Percentiles rank a stretch among this genome's conserved stretches.
Conservation (phyloP, 2,329 filamentous ascomycete species). For the Orbilia blumenaviensis region DNA sequence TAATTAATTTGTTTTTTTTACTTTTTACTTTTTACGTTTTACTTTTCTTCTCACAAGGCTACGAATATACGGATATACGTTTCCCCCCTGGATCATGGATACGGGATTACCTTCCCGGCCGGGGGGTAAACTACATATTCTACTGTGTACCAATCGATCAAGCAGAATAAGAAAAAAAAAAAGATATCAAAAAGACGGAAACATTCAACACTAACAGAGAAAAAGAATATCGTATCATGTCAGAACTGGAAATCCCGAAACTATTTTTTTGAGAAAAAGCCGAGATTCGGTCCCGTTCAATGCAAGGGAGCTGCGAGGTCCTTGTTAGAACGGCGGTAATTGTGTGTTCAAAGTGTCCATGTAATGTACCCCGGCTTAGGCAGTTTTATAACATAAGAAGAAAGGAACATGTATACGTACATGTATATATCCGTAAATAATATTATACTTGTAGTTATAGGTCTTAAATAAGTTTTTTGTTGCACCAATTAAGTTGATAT, state of each 20-base stretch:
- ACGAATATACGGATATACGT: neutral
- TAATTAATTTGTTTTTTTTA: slow-evolving; percentile 5
- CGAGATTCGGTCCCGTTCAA: slow-evolving; percentile 5
- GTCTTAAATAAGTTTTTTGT: neutral
- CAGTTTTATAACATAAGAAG: neutral
- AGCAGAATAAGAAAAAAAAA: too few relatives aligned
- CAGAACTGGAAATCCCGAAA: neutral
- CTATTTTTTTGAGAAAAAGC: too few relatives aligned
- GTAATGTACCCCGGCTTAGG: too few relatives aligned
- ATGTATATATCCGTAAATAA: too few relatives aligned
- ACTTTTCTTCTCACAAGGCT: neutral
- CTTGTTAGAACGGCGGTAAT: slow-evolving; percentile 43
- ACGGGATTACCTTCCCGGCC: slow-evolving; percentile 24
- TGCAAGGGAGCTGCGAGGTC: slow-evolving; percentile 29
- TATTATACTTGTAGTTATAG: neutral
- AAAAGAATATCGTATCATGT: neutral
- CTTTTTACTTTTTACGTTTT: too few relatives aligned
- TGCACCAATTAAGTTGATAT: neutral
- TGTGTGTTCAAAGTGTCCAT: too few relatives aligned
- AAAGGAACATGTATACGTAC: too few relatives aligned
- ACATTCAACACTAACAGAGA: neutral
- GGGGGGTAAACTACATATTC: slow-evolving; percentile 12
- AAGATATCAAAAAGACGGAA: neutral
- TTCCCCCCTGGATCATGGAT: slow-evolving; percentile 22
- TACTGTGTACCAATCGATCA: too few relatives aligned